Percentiles rank a stretch among this genome's conserved stretches.
These are phyloP conservation scores for Lachnellula hyalina DNA, from an alignment of 2,329 filamentous ascomycete species.

Conservation along the genomic window DNA sequence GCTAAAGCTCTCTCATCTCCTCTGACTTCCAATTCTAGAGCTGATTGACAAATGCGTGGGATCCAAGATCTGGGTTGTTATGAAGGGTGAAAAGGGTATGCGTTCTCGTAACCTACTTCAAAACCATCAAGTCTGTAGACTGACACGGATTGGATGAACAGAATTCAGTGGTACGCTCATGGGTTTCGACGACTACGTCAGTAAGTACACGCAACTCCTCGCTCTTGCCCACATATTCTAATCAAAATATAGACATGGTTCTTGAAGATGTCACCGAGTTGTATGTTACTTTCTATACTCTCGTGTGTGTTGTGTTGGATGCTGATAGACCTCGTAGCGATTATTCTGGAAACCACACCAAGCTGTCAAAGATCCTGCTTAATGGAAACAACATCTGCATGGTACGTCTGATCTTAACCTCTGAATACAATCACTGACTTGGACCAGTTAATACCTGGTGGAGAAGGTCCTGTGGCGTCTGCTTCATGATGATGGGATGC, in stretches of 20 bases:
- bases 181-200: constrained; percentile 99
- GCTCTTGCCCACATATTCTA: not conserved
- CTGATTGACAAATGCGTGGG: constrained; percentile 99
- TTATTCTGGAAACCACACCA: constrained; percentile 80
- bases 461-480: constrained; percentile 55
- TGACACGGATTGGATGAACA: constrained; percentile 34
- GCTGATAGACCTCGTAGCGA: constrained; percentile 60
- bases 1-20: constrained; percentile 1
- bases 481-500: constrained; percentile 14
- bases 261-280: constrained; percentile 96
- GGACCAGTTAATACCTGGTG: constrained; percentile 67
- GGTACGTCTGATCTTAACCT: constrained; percentile 45
- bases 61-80: constrained; percentile 96
- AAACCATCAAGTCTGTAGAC: not conserved
- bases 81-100: constrained; percentile 97
- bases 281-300: constrained; percentile 45
- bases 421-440: constrained; percentile 3
- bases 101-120: constrained; percentile 22
- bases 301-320: not conserved
- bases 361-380: constrained; percentile 87
- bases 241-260: constrained; percentile 74
- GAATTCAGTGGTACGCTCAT: constrained; percentile 94
- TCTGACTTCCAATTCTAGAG: constrained; percentile 50
- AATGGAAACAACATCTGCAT: constrained; percentile 99
- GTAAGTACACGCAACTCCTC: constrained; percentile 54